These are phyloP conservation scores for Plantago major DNA, from an alignment of 257 asterid species.

Conservation along the genomic window DNA sequence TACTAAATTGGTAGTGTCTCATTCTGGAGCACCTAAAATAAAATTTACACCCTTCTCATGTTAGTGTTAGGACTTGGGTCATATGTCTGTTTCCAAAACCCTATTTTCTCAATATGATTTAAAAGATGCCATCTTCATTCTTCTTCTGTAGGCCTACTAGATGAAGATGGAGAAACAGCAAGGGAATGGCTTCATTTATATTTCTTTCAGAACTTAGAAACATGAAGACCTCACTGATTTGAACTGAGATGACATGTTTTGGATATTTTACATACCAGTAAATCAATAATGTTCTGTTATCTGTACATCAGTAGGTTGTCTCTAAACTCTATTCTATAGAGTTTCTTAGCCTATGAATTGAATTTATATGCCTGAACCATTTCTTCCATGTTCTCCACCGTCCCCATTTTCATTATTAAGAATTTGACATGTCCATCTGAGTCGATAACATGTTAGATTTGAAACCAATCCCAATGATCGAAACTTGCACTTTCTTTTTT, in stretches of 20 bases:
- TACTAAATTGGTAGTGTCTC: background rate
- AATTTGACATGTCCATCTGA: background rate
- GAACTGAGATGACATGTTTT: constrained; percentile 1
- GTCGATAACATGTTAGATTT: constrained; percentile 8
- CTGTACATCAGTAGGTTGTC: constrained; percentile 11
- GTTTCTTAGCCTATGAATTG: background rate
- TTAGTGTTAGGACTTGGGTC: too few relatives aligned
- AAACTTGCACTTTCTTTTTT: constrained; percentile 35
- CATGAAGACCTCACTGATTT: constrained; percentile 21
- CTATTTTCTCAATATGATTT: too few relatives aligned
- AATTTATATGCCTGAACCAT: too few relatives aligned
- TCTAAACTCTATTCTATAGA: constrained; percentile 17
- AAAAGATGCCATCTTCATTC: constrained; percentile 4
- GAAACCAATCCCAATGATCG: constrained; percentile 14
- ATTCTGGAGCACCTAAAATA: too few relatives aligned
- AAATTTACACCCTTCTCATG: background rate
- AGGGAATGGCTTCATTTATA: constrained; percentile 30
- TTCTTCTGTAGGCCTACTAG: constrained; percentile 82
- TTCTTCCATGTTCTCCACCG: too few relatives aligned
- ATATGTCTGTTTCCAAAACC: too few relatives aligned
- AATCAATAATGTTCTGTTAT: background rate
- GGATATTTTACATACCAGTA: constrained; percentile 23
- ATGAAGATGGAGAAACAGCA: constrained; percentile 71
- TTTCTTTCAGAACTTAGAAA: constrained; percentile 26
- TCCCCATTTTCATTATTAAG: too few relatives aligned